Base-by-base conservation (phyloP, 495 filamentous ascomycete genomes). In the Penicillium dipodomyicola region DNA sequence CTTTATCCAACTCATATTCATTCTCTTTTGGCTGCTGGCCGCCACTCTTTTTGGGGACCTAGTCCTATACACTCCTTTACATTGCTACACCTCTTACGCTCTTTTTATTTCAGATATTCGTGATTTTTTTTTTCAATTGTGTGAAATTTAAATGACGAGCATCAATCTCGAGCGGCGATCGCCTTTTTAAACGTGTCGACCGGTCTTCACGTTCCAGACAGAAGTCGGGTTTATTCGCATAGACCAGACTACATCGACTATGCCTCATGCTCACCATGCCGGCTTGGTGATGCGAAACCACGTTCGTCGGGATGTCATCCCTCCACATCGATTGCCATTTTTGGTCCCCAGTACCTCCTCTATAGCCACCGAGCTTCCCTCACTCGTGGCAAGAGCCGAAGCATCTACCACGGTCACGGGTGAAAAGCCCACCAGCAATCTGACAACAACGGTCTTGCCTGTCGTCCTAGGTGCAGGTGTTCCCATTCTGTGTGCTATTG, bases 381-480 rank as follows among this genome's bases (percentile, higher is more conserved):
- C 69, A 15, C 47, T 75, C 30, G 63, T 71, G 20, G 69, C 58
- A 49, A 64, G 73, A 67, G 63, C 67, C 29, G 22, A 56, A n/a
- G 51, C 66, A 6, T 55, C 59, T 19, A 20, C 17, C 12, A 46
- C 40, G 20, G 56, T 54, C 10, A 57, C 54, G 45, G 49, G 52
- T 32, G 66, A 67, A 43, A 75, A 74, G 46, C 79, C 84, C 4
- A 79, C 79, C 2, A 81, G 82, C 50, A 69, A 77, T 4, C 65
- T 76, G 17, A 76, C 75, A 12, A 84, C 76, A n/a, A 77, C 84
- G 49, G 89, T 86, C 2, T 65, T 96, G 44, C 84, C 92, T 2
- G 91, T 97, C 53, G 82, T 86, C 30, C 77, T 96, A 12, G 90
- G 87, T 69, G 84, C 91, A 59, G 84, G 93, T 43, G 86, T 97